Evolutionary conservation across 257 asterid species (phyloP), one percentile per base, ranked within the genome.

Genomic region (Petrea volubilis): DNA sequence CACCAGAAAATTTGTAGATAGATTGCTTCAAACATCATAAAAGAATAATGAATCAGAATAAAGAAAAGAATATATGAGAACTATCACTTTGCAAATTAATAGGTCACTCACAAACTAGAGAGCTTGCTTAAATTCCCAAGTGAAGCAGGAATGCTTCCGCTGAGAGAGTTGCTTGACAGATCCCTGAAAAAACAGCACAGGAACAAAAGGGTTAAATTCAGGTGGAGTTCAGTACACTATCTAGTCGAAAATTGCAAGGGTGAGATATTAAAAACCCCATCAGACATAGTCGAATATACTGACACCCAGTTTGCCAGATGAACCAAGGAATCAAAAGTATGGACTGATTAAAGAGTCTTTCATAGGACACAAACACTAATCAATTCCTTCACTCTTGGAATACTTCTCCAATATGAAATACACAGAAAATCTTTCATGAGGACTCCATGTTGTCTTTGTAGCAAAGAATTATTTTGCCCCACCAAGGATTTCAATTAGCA

Each of bases 131-230:
- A 82, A 66, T 89, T 89, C 77, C 99, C 99, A 67, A 94, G 91
- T 36, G 99, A 89, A 67, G 80, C 74, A 75, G 99, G 99, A 86
- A 94, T 88, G 74, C 62, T 83, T 81, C 98, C 98, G 77, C 99
- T 88, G 58, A 94, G 93, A 75, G 96, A 89, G 86, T 94, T 94
- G 91, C 99, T 89, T 36, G 99, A 94, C 68, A 94, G 88, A 79
- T 94, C 99, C 85, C 99, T 94, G 88, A 83, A 74, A 77, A 60
- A 59, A 62, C 65, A 67, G 65, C 51, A 67, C 25, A 60, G 51
- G 60, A 68, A 65, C 9, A 34, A 52, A 60, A 41, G 23, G 60
- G 38, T 69, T 68, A 76, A 52, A 77, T 74, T 63, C 15, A 17
- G 62, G 71, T 69, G 64, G 64, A 41, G 23, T 69, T 47, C 36